Percentiles rank a stretch among this genome's conserved stretches.
phyloP scores from a whole-genome alignment of 345 rosid genomes.

The Aethionema arabicum region DNA sequence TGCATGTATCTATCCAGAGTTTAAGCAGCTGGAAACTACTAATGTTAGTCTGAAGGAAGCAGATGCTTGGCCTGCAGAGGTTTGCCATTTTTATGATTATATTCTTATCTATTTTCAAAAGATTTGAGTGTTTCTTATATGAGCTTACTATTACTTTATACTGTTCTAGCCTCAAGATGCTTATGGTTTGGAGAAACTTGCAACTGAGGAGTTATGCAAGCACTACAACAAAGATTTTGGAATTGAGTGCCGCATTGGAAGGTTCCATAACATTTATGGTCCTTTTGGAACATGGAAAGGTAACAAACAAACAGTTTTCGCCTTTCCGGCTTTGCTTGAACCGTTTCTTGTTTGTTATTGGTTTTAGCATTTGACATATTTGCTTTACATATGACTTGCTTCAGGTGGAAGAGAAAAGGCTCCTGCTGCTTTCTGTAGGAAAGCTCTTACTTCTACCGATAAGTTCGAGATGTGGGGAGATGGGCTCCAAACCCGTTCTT shows the following conservation, averaged over 20 bases:
- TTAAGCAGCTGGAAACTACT: slow-evolving; percentile 89
- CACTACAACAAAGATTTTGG: slow-evolving; percentile 95
- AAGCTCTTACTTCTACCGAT: slow-evolving; percentile 73
- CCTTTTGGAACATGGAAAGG: slow-evolving; percentile 99
- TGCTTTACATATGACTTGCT: slow-evolving; percentile 1
- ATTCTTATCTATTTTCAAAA: slow-evolving; percentile 13
- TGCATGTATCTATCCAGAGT: slow-evolving; percentile 98
- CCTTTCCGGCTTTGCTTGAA: not conserved
- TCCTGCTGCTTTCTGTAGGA: slow-evolving; percentile 99
- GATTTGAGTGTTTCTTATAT: not conserved
- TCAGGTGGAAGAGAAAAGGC: slow-evolving; percentile 99
- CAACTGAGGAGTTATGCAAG: slow-evolving; percentile 96
- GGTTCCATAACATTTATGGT: slow-evolving; percentile 98
- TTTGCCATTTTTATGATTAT: slow-evolving; percentile 29
- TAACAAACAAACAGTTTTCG: slow-evolving; percentile 20
- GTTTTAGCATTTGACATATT: slow-evolving; percentile 14
- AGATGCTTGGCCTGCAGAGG: slow-evolving; percentile 99
- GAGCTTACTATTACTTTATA: not conserved
- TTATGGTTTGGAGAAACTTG: slow-evolving; percentile 98
- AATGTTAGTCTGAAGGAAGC: slow-evolving; percentile 98
- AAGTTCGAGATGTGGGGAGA: slow-evolving; percentile 99
- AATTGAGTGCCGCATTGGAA: slow-evolving; percentile 90
- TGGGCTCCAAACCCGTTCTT: slow-evolving; percentile 93
- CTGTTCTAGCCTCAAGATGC: slow-evolving; percentile 96
- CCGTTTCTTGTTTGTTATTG: not conserved